Evolutionary conservation across 2,329 filamentous ascomycete species (phyloP).

Genomic region (Nothophaeocryptopus gaeumannii): DNA sequence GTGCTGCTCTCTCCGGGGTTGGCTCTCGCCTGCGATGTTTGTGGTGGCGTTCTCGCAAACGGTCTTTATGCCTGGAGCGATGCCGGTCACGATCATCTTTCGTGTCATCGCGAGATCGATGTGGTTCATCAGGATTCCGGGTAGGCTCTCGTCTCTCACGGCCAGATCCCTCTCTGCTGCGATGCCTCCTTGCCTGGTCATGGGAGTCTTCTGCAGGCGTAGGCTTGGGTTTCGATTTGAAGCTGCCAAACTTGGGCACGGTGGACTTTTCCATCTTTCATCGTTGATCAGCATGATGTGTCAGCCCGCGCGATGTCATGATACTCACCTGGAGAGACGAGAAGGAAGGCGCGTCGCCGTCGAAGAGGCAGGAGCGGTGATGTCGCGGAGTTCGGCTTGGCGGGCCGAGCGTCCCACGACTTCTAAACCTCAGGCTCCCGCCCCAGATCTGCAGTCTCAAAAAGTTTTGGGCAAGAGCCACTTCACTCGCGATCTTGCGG

Average conservation of each 20-base stretch:
- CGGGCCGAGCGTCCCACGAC: slow-evolving; percentile 6
- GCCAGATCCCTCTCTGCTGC: too few species aligned
- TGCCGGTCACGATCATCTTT: too few species aligned
- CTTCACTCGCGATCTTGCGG: too few species aligned
- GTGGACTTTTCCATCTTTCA: slow-evolving; percentile 22
- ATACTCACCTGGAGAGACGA: slow-evolving; percentile 2
- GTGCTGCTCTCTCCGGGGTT: not conserved
- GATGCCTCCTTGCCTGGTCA: too few species aligned
- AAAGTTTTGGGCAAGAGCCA: too few species aligned
- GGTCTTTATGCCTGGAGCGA: not conserved
- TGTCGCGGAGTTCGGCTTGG: not conserved
- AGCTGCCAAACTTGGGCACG: slow-evolving; percentile 73
- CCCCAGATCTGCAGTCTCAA: too few species aligned
- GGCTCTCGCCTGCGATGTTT: not conserved
- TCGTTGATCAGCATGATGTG: not conserved
- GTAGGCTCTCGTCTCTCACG: too few species aligned
- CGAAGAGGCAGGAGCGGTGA: not conserved
- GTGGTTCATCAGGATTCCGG: not conserved
- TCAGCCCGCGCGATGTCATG: not conserved
- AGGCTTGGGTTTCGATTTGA: slow-evolving; percentile 53
- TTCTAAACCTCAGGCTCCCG: not conserved
- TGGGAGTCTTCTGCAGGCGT: not conserved
- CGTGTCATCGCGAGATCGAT: too few species aligned
- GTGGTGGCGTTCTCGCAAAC: not conserved
- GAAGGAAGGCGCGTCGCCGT: not conserved